phyloP scores from a whole-genome alignment of 2,329 filamentous ascomycete species.

The Septoria linicola region DNA sequence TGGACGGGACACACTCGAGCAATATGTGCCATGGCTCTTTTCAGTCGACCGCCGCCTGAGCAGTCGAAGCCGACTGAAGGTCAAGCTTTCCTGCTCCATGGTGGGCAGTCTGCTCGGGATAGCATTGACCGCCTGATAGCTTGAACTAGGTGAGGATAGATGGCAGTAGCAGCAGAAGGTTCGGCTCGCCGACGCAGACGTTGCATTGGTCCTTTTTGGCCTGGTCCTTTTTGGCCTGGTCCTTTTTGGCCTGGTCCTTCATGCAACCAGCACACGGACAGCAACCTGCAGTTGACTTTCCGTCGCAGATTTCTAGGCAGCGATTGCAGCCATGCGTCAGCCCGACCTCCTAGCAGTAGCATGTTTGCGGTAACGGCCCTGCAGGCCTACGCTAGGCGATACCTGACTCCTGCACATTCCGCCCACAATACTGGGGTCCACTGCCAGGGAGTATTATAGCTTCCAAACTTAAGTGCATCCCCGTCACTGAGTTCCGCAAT shows the following conservation, averaged over 20 bases:
- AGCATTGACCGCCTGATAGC: conserved; percentile 14
- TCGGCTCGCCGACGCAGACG: conserved; percentile 23
- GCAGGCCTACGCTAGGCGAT: conserved; percentile 25
- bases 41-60: conserved; percentile 15
- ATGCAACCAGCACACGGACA: conserved; percentile 15
- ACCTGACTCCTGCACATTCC: conserved; percentile 27
- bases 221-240: no score
- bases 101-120: conserved; percentile 14
- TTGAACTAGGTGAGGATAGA: background rate
- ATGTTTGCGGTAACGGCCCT: conserved; percentile 22
- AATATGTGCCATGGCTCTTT: conserved; percentile 15
- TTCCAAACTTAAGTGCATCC: conserved; percentile 23
- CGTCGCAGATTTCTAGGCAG: conserved; percentile 22
- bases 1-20: conserved; percentile 12
- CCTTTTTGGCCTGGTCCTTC: conserved; percentile 17
- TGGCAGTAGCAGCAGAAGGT: conserved; percentile 15
- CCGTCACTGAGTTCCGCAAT: conserved; percentile 22
- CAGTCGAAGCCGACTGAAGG: conserved; percentile 2
- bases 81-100: conserved; percentile 6
- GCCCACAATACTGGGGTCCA: conserved; percentile 23
- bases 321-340: conserved; percentile 23
- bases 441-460: conserved; percentile 23
- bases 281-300: conserved; percentile 18
- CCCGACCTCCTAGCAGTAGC: conserved; percentile 21
- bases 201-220: conserved; percentile 24